Percentiles rank a stretch among this genome's conserved stretches.
These are phyloP conservation scores for Lachancea kluyveri DNA, from an alignment of 805 yeast genomes.

Conservation along the genomic window DNA sequence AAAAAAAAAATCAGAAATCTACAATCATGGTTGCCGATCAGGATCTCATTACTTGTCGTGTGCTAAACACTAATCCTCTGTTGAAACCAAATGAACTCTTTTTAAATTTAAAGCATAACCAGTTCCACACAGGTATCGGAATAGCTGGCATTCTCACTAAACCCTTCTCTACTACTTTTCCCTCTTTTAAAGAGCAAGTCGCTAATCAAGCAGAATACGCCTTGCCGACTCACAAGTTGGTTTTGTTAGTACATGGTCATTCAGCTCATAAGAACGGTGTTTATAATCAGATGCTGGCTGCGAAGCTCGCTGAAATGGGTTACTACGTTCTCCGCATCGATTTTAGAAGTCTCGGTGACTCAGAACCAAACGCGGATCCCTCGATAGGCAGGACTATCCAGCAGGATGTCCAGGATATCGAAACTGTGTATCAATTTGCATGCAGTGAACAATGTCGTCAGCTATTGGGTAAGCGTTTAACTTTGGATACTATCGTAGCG, in stretches of 20 bases:
- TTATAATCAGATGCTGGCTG: conserved; percentile 61
- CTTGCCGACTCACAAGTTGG: conserved; percentile 41
- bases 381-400: conserved; percentile 47
- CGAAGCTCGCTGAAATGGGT: conserved; percentile 55
- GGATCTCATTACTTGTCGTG: too few relatives aligned
- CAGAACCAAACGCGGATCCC: conserved; percentile 38
- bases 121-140: conserved; percentile 24
- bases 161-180: conserved; percentile 26
- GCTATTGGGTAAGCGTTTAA: conserved; percentile 35
- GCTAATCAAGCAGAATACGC: conserved; percentile 13
- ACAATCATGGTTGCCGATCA: too few relatives aligned
- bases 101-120: conserved; percentile 16
- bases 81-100: conserved; percentile 14
- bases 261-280: conserved; percentile 81
- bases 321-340: conserved; percentile 69
- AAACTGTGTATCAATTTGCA: conserved; percentile 35
- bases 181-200: conserved; percentile 13
- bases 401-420: conserved; percentile 67
- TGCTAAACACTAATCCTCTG: too few relatives aligned
- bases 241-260: conserved; percentile 72
- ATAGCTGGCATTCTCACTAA: conserved; percentile 33
- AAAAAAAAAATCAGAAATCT: too few relatives aligned
- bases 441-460: conserved; percentile 24
- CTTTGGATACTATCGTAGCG: conserved; percentile 54
- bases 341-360: conserved; percentile 80